phyloP scores from a whole-genome alignment of 192 early-diverging fungal species.

The Globomyces pollinis-pini region DNA sequence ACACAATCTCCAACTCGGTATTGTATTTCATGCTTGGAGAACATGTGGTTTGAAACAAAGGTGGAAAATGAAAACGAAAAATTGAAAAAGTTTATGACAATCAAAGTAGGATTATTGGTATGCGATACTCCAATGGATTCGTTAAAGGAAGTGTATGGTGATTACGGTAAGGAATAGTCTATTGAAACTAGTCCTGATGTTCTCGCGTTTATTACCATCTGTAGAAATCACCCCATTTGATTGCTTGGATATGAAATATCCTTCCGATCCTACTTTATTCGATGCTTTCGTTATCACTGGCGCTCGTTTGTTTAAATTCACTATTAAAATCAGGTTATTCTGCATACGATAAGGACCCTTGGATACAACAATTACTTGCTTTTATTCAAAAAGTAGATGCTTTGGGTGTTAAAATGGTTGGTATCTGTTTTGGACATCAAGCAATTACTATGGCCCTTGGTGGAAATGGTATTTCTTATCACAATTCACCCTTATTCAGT shows the following conservation, averaged over 20 bases:
- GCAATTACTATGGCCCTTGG: conserved; percentile 63
- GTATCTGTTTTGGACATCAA: conserved; percentile 84
- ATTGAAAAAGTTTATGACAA: no score
- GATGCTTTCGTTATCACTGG: conserved; percentile 32
- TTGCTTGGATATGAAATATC: conserved; percentile 13
- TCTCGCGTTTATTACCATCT: conserved; percentile 1
- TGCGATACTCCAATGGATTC: not conserved
- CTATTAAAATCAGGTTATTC: conserved; percentile 37
- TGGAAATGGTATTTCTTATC: conserved; percentile 26
- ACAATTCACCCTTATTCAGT: conserved; percentile 9
- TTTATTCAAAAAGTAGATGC: conserved; percentile 38
- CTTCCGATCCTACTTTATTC: conserved; percentile 13
- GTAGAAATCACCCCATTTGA: conserved; percentile 17
- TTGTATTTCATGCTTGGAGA: no score
- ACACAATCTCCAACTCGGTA: no score
- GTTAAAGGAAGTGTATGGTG: not conserved
- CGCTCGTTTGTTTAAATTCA: no score
- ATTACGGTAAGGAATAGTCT: not conserved
- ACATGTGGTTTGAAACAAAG: no score
- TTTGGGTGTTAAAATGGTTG: conserved; percentile 43
- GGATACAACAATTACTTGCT: conserved; percentile 53
- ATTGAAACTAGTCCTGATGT: not conserved
- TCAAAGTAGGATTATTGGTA: no score
- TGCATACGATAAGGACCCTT: conserved; percentile 57
- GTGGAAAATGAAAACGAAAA: no score